phyloP scores from a whole-genome alignment of 2,329 filamentous ascomycete genomes.

The Xenosphaeropsis pyriputrescens region DNA sequence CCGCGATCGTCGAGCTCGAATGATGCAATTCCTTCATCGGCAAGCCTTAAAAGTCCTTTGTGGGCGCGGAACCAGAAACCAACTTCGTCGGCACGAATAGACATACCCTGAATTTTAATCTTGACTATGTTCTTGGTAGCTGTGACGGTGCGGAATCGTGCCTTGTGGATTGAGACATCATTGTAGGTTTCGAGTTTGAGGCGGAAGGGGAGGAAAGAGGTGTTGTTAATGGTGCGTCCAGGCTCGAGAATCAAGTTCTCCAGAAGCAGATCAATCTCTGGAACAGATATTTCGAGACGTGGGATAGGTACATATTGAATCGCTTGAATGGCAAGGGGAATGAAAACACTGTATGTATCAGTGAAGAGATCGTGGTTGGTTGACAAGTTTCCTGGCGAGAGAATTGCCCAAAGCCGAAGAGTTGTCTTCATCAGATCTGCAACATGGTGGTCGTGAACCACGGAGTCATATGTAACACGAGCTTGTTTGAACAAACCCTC shows the following conservation, averaged over 20 bases:
- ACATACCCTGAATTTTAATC: slow-evolving; percentile 69
- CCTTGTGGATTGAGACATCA: slow-evolving; percentile 73
- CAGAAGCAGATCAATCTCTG: slow-evolving; percentile 69
- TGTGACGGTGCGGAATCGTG: slow-evolving; percentile 49
- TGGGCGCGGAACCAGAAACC: slow-evolving; percentile 83
- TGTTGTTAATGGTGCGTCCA: slow-evolving; percentile 67
- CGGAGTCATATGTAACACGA: slow-evolving; percentile 51
- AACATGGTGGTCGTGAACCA: slow-evolving; percentile 59
- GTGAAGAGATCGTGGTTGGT: slow-evolving; percentile 58
- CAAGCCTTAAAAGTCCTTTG: slow-evolving; percentile 57
- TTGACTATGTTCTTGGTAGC: slow-evolving; percentile 56
- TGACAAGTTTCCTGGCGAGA: slow-evolving; percentile 50
- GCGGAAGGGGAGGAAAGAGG: slow-evolving; percentile 78
- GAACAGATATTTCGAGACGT: slow-evolving; percentile 73
- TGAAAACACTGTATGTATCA: slow-evolving; percentile 66
- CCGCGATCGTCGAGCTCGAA: slow-evolving; percentile 78
- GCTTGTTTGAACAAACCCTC: slow-evolving; percentile 57
- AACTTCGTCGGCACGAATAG: slow-evolving; percentile 70
- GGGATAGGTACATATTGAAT: slow-evolving; percentile 85
- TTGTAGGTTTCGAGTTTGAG: slow-evolving; percentile 74
- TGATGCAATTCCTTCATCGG: slow-evolving; percentile 72
- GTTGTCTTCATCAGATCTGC: slow-evolving; percentile 53
- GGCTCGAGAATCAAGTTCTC: slow-evolving; percentile 89
- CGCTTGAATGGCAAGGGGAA: slow-evolving; percentile 61
- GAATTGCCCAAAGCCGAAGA: slow-evolving; percentile 49